Conservation (phyloP, 1,284 basidiomycete species). For the Bjerkandera adusta region DNA sequence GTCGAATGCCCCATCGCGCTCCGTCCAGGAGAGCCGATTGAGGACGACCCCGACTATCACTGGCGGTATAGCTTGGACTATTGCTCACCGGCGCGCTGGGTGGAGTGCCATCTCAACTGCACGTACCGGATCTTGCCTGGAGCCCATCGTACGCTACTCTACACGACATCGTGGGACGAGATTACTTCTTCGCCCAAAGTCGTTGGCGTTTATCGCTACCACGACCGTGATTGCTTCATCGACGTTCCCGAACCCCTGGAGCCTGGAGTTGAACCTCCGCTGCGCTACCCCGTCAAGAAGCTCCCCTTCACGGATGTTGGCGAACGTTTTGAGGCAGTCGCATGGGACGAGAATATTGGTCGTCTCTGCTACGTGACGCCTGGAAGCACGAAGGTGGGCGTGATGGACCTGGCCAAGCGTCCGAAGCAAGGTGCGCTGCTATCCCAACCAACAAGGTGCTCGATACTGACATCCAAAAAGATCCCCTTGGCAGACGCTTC, state of each 20-base stretch:
- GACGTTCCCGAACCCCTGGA: constrained; percentile 10
- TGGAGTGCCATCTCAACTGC: constrained; percentile 6
- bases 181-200: constrained; percentile 13
- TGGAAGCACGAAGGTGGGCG: constrained; percentile 26
- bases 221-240: constrained; percentile 13
- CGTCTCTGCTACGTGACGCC: constrained; percentile 36
- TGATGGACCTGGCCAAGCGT: constrained; percentile 38
- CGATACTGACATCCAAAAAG: background rate
- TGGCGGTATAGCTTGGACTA: constrained; percentile 11
- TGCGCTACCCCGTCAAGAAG: constrained; percentile 8
- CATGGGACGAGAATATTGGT: constrained; percentile 45
- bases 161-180: constrained; percentile 29
- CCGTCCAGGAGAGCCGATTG: background rate
- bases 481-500: background rate
- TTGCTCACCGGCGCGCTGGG: constrained; percentile 12
- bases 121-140: constrained; percentile 42
- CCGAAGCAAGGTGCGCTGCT: constrained; percentile 37
- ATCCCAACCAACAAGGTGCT: no score
- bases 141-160: constrained; percentile 46
- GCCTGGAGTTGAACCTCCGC: constrained; percentile 6
- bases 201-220: constrained; percentile 14
- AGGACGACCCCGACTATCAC: constrained; percentile 6
- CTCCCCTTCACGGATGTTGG: constrained; percentile 10
- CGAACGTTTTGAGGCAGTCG: constrained; percentile 23
- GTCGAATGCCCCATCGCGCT: constrained; percentile 2